Conservation (phyloP, 169 alveolate species). For the Plasmodium cynomolgi region DNA sequence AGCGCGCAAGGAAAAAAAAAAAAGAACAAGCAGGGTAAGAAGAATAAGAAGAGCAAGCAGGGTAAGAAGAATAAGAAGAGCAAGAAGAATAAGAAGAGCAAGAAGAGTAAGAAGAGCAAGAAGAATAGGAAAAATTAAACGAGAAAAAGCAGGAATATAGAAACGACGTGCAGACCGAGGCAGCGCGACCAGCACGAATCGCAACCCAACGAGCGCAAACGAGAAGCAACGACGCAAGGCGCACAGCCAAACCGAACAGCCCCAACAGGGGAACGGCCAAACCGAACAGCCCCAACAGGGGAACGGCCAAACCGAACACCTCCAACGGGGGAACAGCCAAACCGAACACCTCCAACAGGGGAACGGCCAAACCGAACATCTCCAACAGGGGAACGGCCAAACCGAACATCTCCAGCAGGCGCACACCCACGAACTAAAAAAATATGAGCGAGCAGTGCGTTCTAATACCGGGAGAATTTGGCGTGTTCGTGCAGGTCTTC, state of each 20-base stretch:
- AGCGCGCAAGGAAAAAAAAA: background rate
- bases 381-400: background rate
- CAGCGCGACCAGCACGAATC: background rate
- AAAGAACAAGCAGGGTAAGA: background rate
- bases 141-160: background rate
- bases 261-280: background rate
- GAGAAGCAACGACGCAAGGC: background rate
- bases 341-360: too few species aligned
- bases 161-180: background rate
- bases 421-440: background rate
- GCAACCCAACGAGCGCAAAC: background rate
- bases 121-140: background rate
- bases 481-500: conserved; percentile 80
- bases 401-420: too few species aligned
- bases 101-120: background rate
- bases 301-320: too few species aligned
- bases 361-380: background rate
- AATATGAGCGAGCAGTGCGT: conserved; percentile 72
- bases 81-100: background rate
- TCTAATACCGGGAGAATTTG: conserved; percentile 85
- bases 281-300: too few species aligned
- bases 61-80: background rate
- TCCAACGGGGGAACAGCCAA: too few species aligned
- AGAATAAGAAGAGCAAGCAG: background rate
- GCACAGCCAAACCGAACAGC: background rate